Conservation (phyloP, 257 asterid species). For the Scutellaria barbata region DNA sequence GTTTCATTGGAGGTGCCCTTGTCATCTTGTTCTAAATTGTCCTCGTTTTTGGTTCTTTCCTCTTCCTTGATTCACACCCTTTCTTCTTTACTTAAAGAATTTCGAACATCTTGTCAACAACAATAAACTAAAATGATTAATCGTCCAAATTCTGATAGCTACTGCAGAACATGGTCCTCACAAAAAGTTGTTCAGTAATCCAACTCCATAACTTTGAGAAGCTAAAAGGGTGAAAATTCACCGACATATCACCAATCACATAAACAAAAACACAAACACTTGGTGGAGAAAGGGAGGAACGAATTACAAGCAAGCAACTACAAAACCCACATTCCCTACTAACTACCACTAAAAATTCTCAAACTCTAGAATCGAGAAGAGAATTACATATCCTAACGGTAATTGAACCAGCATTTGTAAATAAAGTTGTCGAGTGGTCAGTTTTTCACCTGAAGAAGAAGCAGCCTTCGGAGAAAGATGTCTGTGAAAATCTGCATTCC, state of each 20-base stretch:
- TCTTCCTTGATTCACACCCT: neutral
- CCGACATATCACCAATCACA: slow-evolving; percentile 9
- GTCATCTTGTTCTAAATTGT: neutral
- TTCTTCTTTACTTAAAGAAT: neutral
- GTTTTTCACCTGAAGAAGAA: slow-evolving; percentile 56
- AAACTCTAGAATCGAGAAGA: neutral
- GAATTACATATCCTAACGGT: neutral
- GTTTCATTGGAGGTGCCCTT: neutral
- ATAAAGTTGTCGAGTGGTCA: neutral
- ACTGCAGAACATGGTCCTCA: neutral
- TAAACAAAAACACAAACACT: neutral
- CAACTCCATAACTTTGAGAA: slow-evolving; percentile 17
- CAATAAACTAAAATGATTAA: slow-evolving; percentile 11
- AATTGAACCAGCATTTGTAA: slow-evolving; percentile 15
- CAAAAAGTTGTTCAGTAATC: neutral
- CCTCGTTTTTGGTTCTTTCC: neutral
- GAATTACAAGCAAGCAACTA: neutral
- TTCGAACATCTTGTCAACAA: neutral
- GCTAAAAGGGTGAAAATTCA: slow-evolving; percentile 3
- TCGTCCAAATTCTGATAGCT: neutral
- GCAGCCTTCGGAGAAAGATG: slow-evolving; percentile 47
- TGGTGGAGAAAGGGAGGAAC: neutral
- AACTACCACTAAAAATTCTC: neutral
- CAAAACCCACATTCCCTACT: slow-evolving; percentile 3
- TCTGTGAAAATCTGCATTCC: slow-evolving; percentile 29